Conservation (phyloP, 192 early-diverging fungal genomes). For the Podila epicladia region DNA sequence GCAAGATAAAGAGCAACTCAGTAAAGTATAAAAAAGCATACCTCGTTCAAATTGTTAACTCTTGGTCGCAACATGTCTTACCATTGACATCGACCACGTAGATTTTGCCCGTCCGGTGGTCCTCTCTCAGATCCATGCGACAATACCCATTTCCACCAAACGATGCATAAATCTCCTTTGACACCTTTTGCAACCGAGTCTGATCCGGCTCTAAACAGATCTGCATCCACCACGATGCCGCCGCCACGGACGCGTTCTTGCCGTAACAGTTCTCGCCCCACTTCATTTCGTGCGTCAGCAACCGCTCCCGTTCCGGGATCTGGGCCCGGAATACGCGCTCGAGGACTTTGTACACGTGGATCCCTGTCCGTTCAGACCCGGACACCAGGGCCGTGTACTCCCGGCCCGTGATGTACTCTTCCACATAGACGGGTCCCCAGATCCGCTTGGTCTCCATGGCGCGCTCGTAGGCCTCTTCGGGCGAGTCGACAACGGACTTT, state of each 20-base stretch:
- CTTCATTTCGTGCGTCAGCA: constrained; percentile 43
- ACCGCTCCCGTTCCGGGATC: constrained; percentile 34
- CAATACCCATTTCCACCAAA: constrained; percentile 44
- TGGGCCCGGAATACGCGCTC: constrained; percentile 35
- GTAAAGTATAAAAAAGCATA: no score
- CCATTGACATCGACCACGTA: constrained; percentile 48
- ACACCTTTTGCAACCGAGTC: constrained; percentile 10
- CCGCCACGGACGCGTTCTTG: constrained; percentile 17
- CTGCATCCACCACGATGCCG: constrained; percentile 46
- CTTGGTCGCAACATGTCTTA: no score
- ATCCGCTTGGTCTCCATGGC: constrained; percentile 35
- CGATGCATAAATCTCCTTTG: constrained; percentile 22
- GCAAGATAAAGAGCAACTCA: no score
- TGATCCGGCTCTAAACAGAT: constrained; percentile 32
- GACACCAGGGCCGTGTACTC: constrained; percentile 33
- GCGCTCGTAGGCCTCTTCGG: constrained; percentile 19
- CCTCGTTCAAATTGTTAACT: not conserved
- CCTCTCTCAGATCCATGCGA: constrained; percentile 48
- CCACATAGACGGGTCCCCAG: constrained; percentile 45
- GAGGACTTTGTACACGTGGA: constrained; percentile 25
- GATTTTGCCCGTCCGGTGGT: constrained; percentile 25
- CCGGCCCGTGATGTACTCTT: constrained; percentile 42
- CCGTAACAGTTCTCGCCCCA: constrained; percentile 45
- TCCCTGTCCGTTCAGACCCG: constrained; percentile 22
- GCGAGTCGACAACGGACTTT: constrained; percentile 40